Evolutionary conservation across 805 yeast species (phyloP), one percentile per base, ranked within the genome.

Genomic region (Wickerhamomyces rabaulensis): DNA sequence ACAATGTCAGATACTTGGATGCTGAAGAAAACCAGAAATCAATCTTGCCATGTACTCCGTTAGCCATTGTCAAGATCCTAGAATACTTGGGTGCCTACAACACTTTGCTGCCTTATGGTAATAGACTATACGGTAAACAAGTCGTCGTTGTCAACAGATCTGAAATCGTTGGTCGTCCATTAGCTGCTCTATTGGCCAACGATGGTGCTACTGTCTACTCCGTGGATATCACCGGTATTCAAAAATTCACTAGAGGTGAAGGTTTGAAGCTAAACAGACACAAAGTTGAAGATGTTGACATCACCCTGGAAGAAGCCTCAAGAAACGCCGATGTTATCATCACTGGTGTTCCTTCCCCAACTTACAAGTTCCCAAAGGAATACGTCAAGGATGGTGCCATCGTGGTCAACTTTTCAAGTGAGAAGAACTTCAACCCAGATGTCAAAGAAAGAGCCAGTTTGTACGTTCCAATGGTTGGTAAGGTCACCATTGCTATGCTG

Each of bases 121-220:
- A 94, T 70, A 76, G 97, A 52, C 73, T 94, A 20, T 94, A 88
- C 58, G 99, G 99, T 40, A 91, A 90, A 67, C 92, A 94, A 43
- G 76, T 92, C 46, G 82, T 95, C 42, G 82, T 94, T 40, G 91
- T 94, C 44, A 94, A 94, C 68, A 76, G 99, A 60, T 87, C 96
- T 12, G 99, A 94, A 67, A 92, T 94, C 60, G 99, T 94, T 20
- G 99, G 99, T 12, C 80, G 99, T 56, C 99, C 99, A 1, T 71
- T 94, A 49, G 98, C 98, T 29, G 98, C 99, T 0, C 67, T 94
- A 33, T 71, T 94, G 52, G 98, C 99, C 17, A 94, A 94, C 61
- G 99, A 94, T 62, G 99, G 99, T 52, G 99, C 99, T 20, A 84
- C 84, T 1, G 98, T 94, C 2, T 94, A 86, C 64, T 91, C 98